Base-by-base conservation (phyloP, 768 basidiomycete species). In the Boletus sensibilis region DNA sequence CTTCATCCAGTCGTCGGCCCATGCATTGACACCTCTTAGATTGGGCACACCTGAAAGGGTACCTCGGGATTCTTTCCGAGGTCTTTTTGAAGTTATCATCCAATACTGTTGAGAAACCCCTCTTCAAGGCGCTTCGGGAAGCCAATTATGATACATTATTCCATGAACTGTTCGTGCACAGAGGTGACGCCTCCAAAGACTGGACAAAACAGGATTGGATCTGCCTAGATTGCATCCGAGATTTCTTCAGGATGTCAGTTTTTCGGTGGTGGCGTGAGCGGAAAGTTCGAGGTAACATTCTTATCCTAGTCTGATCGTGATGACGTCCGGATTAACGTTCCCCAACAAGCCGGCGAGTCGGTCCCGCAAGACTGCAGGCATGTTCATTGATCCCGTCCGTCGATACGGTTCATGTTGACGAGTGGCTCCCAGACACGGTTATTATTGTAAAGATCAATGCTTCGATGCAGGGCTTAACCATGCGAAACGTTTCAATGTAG, bases 171-270 rank as follows among this genome's bases (percentile, higher is more conserved):
- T 62, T 57, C 13, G n/a, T 41, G 1, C 29, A 45, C 43, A 55
- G 35, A 23, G 12, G 43, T 27, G 61, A 61, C 21, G 10, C 47
- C 1, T 58, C 33, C 25, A 52, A 21, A n/a, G 39, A 44, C 7
- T 62, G 60, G 56, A 52, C 56, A 4, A 44, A 49, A 50, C 21
- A 50, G 6, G 50, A 58, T 23, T 63, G 59, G 59, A 29, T 55
- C 3, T 63, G 59, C 25, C 1, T 5, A 0, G 37, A 41, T 20
- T 63, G 61, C 16, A 43, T 57, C 7, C 49, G 4, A 11, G 46
- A 52, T 4, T 58, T 58, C 25, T 61, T 57, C 50, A n/a, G 29
- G 12, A 16, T 21, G 20, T 46, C 61, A 2, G 52, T 63, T 9
- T 49, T 55, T 27, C 53, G 42, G 45, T 63, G 61, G 61, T 52